These are phyloP conservation scores for Pythium vanterpoolii DNA, from an alignment of 352 stramenopile species.

Conservation along the genomic window DNA sequence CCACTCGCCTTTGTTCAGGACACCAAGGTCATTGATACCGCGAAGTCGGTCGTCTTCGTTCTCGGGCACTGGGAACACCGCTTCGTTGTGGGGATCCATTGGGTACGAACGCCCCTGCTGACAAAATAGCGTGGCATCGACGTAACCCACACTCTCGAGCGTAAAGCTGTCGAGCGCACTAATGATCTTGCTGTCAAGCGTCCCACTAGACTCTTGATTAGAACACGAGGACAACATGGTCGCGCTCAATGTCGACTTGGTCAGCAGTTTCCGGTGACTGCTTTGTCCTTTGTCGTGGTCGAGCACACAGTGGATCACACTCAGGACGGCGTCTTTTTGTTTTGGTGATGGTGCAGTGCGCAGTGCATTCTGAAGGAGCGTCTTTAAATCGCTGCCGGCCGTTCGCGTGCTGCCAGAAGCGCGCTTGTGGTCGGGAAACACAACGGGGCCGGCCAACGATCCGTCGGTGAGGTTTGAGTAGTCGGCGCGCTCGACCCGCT, in stretches of 20 bases:
- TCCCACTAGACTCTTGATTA: no score
- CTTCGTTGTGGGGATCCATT: background rate
- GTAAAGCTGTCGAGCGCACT: conserved; percentile 24
- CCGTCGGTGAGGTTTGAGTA: conserved; percentile 30
- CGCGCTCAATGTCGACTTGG: background rate
- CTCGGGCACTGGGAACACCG: background rate
- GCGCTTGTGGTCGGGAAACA: background rate
- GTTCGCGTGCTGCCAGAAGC: background rate
- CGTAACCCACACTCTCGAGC: background rate
- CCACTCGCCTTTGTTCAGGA: conserved; percentile 32
- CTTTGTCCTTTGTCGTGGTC: conserved; percentile 10
- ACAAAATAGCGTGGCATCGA: background rate
- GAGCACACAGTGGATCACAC: conserved; percentile 13
- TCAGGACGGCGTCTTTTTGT: conserved; percentile 7
- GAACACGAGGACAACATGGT: conserved; percentile 14
- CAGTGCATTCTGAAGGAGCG: conserved; percentile 16
- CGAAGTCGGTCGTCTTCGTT: background rate
- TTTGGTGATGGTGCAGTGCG: background rate
- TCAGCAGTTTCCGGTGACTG: background rate
- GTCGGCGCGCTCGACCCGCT: conserved; percentile 48
- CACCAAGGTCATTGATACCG: conserved; percentile 24
- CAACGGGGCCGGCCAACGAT: background rate
- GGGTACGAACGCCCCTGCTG: background rate
- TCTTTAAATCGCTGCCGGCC: background rate
- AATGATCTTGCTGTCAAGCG: conserved; percentile 19